These are phyloP conservation scores for Talaromyces trachyspermus DNA, from an alignment of 495 filamentous ascomycete species.

Conservation along the genomic window DNA sequence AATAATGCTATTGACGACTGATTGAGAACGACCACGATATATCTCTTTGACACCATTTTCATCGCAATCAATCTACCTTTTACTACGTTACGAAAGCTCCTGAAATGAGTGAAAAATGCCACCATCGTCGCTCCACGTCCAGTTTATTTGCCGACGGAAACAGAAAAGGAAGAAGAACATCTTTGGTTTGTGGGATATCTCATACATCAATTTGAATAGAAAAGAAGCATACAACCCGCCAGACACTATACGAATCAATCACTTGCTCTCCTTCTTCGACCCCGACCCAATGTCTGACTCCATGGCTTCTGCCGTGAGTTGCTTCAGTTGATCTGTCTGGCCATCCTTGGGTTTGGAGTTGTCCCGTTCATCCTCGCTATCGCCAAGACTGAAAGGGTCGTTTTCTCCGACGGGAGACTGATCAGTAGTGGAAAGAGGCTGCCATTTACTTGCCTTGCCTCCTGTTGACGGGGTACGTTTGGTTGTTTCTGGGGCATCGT, in stretches of 20 bases:
- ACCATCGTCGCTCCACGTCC: no score
- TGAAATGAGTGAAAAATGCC: no score
- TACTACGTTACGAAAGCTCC: no score
- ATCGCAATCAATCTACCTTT: no score
- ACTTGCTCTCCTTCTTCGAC: constrained; percentile 21
- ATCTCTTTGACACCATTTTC: background rate
- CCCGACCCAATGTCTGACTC: constrained; percentile 22
- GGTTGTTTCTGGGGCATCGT: constrained; percentile 51
- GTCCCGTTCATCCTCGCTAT: constrained; percentile 93
- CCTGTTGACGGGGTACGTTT: constrained; percentile 33
- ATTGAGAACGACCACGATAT: background rate
- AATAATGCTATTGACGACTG: background rate
- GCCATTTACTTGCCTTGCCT: constrained; percentile 87
- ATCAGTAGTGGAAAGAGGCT: constrained; percentile 80
- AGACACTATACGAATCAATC: background rate
- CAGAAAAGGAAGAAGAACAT: no score
- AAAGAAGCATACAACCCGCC: background rate
- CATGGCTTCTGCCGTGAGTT: constrained; percentile 57
- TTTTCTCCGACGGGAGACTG: constrained; percentile 84
- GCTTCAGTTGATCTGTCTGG: constrained; percentile 58
- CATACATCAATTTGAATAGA: constrained; percentile 1
- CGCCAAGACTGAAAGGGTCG: constrained; percentile 92
- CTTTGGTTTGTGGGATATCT: constrained; percentile 6
- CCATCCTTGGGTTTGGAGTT: constrained; percentile 57
- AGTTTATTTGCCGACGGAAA: no score